Evolutionary conservation across 768 basidiomycete genomes (phyloP), one percentile per base, ranked within the genome.

Genomic region (Suillus fuscotomentosus): DNA sequence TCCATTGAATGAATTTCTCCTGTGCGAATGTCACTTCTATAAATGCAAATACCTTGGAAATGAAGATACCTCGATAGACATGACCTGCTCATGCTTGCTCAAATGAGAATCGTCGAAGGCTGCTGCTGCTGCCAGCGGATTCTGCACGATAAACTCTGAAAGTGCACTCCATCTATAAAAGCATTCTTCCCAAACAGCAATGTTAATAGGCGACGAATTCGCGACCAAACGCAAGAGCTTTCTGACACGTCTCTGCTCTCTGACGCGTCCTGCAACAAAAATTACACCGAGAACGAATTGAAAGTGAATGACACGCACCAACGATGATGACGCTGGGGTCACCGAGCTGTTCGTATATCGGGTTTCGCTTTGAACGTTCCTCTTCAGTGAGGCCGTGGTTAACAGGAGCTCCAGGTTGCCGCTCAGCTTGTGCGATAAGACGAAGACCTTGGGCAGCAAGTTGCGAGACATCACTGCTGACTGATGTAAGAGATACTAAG

Each of bases 1-100:
- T 89, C 94, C 95, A 97, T 68, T 94, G 90, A 43, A 82, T 84
- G 48, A 88, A 84, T 68, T 86, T 82, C 22, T 93, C 91, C 91
- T 94, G 61, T 17, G 39, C 22, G 41, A 45, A 57, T 34, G 61
- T 71, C 34, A 27, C 17, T 14, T 31, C 41, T 42, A 27, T 20
- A 24, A 42, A 54, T 51, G 20, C 36, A 51, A 14, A 51, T 24
- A 55, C 17, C 22, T 38, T 5, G 3, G 56, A 56, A 22, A 65
- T 39, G 39, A 15, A 59, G 62, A 8, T 65, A 82, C 82, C 71
- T 84, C 82, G 8, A 71, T 67, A 6, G 77, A 71, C 65, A 82
- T 67, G 24, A 70, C 71, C 63, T 76, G 76, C 61, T 83, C 82
- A 56, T 75, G 75, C 66, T 70, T 71, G 66, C 73, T 75, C 57